Base-by-base conservation (phyloP, 805 yeast genomes). In the Nakazawaea ernobii region DNA sequence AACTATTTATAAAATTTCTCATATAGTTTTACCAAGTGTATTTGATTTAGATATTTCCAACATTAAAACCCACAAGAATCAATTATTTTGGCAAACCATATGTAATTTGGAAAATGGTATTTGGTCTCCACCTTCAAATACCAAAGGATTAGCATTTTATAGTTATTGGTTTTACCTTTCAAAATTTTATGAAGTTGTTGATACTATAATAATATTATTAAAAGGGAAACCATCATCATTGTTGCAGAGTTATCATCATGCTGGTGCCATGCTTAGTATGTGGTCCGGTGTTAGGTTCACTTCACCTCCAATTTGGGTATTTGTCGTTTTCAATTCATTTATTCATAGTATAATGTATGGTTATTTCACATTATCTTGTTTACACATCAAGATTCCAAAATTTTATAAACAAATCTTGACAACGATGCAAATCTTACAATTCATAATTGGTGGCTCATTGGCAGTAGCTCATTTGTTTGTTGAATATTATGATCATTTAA, bases 221-320 rank as follows among this genome's bases (percentile, higher is more conserved):
- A 84, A 84, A 62, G 90, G 90, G 38, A 72, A 74, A 59, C 84
- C 80, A 13, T 77, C 85, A 11, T 77, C 84, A 6, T 66, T 84
- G 49, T 69, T 84, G 57, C 90, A 84, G 63, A 78, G 85, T 49
- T 84, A 84, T 65, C 90, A 84, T 60, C 90, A 84, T 61, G 77
- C 89, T 5, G 90, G 90, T 26, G 90, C 90, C 42, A 84, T 84
- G 80, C 67, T 84, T 64, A 82, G 86, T 50, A 84, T 84, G 90
- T 84, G 89, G 89, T 77, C 86, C 7, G 90, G 90, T 2, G 76
- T 81, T 48, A 68, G 89, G 49, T 84, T 68, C 63, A 77, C 75
- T 44, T 75, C 86, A 11, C 86, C 89, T 5, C 90, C 90, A 32
- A 84, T 84, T 60, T 84, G 90, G 90, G 80, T 84, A 56, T 84